Evolutionary conservation across 2,329 filamentous ascomycete genomes (phyloP).

Genomic region (Aspergillus fumigatiaffinis): DNA sequence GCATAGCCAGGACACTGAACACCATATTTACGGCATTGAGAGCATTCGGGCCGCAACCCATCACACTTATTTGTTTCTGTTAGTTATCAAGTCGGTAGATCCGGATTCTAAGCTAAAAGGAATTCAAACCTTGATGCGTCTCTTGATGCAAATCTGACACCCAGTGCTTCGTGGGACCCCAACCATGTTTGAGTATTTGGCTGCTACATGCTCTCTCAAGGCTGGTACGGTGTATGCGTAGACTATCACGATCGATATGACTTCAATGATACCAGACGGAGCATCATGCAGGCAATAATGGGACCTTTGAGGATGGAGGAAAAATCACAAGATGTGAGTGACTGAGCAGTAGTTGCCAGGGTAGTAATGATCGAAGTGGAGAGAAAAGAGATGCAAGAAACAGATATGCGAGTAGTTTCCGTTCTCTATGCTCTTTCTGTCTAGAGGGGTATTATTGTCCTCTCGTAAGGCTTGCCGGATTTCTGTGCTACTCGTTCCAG

Average conservation of each 20-base stretch:
- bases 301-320: background rate
- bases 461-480: background rate
- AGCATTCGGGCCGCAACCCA: conserved; percentile 22
- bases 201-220: background rate
- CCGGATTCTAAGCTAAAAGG: background rate
- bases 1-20: conserved; percentile 29
- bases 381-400: background rate
- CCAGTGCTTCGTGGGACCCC: conserved; percentile 36
- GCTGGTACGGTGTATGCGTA: background rate
- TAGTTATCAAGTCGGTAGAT: background rate
- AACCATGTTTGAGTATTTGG: conserved; percentile 23
- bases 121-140: conserved; percentile 26
- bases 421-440: background rate
- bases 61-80: conserved; percentile 20
- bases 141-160: conserved; percentile 32
- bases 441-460: background rate
- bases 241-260: background rate
- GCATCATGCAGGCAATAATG: background rate
- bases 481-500: background rate
- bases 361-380: background rate
- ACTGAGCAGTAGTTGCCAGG: background rate
- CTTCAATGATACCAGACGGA: background rate
- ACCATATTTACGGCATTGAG: conserved; percentile 31
- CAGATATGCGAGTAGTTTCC: background rate
- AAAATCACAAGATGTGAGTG: background rate